Evolutionary conservation across 192 early-diverging fungal genomes (phyloP).

Genomic region (Coemansia sp.): DNA sequence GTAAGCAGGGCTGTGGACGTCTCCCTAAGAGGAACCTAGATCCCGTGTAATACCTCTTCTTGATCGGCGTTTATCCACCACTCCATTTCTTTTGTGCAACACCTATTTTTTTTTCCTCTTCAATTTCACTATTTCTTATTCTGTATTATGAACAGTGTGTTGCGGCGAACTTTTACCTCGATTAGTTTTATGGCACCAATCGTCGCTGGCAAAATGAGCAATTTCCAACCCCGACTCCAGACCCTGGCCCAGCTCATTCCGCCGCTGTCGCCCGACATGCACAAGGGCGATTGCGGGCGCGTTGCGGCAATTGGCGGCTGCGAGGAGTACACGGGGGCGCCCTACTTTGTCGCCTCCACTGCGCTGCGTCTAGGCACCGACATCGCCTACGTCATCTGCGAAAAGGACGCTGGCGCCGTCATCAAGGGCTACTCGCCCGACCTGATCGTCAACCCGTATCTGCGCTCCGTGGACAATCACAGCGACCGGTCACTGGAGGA

Average conservation of each 20-base stretch:
- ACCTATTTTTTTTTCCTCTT: neutral
- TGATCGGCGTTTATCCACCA: too few relatives aligned
- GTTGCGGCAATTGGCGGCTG: slow-evolving; percentile 38
- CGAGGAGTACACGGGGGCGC: slow-evolving; percentile 82
- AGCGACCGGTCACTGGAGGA: slow-evolving; percentile 19
- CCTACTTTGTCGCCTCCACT: slow-evolving; percentile 65
- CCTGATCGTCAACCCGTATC: slow-evolving; percentile 89
- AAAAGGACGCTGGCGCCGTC: slow-evolving; percentile 64
- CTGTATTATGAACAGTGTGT: slow-evolving; percentile 18
- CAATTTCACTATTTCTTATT: neutral
- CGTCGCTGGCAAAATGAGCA: slow-evolving; percentile 44
- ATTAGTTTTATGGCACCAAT: slow-evolving; percentile 43
- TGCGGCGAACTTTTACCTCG: slow-evolving; percentile 28
- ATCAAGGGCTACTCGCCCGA: slow-evolving; percentile 85
- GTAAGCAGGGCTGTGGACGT: too few relatives aligned
- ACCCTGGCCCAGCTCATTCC: slow-evolving; percentile 43
- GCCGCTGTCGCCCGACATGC: slow-evolving; percentile 31
- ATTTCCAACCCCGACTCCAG: slow-evolving; percentile 35
- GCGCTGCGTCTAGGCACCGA: slow-evolving; percentile 68
- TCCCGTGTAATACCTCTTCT: neutral
- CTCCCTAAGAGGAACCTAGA: neutral
- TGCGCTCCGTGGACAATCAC: slow-evolving; percentile 49
- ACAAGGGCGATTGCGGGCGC: slow-evolving; percentile 48
- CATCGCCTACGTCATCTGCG: slow-evolving; percentile 81
- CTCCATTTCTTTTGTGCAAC: neutral